phyloP scores from a whole-genome alignment of 1,284 basidiomycete genomes.

The Trametes pubescens region DNA sequence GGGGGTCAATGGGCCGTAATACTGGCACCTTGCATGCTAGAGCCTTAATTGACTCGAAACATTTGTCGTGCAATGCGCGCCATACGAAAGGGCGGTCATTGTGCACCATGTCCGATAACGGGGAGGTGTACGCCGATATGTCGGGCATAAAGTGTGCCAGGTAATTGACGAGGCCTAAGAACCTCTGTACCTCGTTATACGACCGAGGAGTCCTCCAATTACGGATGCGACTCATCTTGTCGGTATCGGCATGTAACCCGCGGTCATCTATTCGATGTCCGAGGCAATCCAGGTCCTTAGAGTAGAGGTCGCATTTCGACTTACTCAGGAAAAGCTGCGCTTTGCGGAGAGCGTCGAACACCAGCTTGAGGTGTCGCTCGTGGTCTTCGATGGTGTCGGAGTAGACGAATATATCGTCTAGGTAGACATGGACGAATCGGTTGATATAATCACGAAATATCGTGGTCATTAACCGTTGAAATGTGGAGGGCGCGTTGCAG shows the following conservation, averaged over 20 bases:
- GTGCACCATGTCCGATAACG: too few species aligned
- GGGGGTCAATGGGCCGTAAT: slow-evolving; percentile 44
- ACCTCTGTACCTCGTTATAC: slow-evolving; percentile 50
- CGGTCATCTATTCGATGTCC: slow-evolving; percentile 42
- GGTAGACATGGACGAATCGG: too few species aligned
- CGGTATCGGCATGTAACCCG: slow-evolving; percentile 39
- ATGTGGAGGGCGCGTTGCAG: too few species aligned
- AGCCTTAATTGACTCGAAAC: slow-evolving; percentile 47
- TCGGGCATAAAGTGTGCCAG: slow-evolving; percentile 43
- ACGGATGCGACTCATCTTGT: slow-evolving; percentile 37
- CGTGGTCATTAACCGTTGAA: too few species aligned
- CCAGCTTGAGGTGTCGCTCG: slow-evolving; percentile 37
- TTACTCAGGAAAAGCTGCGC: slow-evolving; percentile 37
- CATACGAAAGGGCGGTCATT: too few species aligned
- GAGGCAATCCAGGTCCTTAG: slow-evolving; percentile 37
- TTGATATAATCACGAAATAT: too few species aligned
- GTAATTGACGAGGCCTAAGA: slow-evolving; percentile 52
- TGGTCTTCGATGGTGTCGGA: too few species aligned
- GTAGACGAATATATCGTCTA: too few species aligned
- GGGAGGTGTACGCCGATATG: too few species aligned
- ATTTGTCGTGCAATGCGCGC: slow-evolving; percentile 44
- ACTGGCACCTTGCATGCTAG: slow-evolving; percentile 43
- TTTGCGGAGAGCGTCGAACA: slow-evolving; percentile 36
- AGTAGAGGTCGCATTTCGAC: slow-evolving; percentile 39
- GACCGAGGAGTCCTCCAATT: slow-evolving; percentile 40